Percentiles rank a stretch among this genome's conserved stretches.
phyloP scores from a whole-genome alignment of 495 filamentous ascomycete species.

The Neurospora tetrasperma region DNA sequence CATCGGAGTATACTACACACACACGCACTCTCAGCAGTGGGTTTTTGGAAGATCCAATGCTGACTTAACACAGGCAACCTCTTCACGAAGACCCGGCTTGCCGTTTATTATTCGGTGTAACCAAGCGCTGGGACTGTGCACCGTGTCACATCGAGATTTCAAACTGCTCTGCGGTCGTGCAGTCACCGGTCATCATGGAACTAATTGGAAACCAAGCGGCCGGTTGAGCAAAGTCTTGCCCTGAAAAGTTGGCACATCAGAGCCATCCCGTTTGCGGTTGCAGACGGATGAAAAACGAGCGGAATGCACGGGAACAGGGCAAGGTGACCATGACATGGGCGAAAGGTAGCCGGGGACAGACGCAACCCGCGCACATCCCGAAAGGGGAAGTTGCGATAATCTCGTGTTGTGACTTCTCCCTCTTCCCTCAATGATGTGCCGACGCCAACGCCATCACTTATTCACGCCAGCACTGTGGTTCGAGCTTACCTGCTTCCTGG shows the following conservation, averaged over 20 bases:
- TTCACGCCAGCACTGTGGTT: neutral
- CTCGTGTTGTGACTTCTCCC: neutral
- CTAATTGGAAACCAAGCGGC: neutral
- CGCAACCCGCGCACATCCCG: constrained; percentile 1
- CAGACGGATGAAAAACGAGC: neutral
- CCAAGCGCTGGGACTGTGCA: neutral
- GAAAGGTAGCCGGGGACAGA: neutral
- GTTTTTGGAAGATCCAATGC: neutral
- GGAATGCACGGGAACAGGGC: neutral
- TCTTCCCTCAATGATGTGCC: neutral
- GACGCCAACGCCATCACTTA: neutral
- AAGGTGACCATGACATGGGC: neutral
- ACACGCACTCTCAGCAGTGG: neutral
- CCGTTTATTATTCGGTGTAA: neutral
- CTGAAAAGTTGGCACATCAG: neutral
- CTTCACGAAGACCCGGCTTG: neutral
- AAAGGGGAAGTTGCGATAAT: constrained; percentile 2
- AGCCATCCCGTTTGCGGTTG: neutral
- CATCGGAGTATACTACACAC: too few species aligned
- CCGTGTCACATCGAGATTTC: neutral
- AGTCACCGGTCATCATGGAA: neutral
- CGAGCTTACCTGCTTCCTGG: neutral
- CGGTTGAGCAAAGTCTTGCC: neutral
- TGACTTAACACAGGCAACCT: neutral
- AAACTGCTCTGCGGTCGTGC: neutral